Base-by-base conservation (phyloP, 345 rosid species). In the Isatis tinctoria region DNA sequence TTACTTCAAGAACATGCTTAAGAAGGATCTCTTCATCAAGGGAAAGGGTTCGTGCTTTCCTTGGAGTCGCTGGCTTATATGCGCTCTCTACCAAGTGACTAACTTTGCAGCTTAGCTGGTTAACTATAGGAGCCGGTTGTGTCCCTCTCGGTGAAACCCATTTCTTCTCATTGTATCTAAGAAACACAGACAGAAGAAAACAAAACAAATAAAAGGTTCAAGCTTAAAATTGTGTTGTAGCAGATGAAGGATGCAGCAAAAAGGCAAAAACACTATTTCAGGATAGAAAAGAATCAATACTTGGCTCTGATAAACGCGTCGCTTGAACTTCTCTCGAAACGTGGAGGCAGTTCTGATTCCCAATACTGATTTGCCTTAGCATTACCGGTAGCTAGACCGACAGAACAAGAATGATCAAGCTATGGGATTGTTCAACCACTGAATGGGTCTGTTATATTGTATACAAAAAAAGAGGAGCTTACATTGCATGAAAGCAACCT, bases 311-410 rank as follows among this genome's bases (percentile, higher is more conserved):
- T 90, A 72, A 95, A 95, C 64, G 77, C 85, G 65, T 90, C 91
- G 70, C 71, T 70, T 69, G 91, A 84, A 69, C 82, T 87, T 87
- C 99, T 86, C 78, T 84, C 81, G 66, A 86, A 85, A 69, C 79
- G 79, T 47, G 83, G 84, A 83, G 97, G 96, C 81, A 95, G 43
- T 78, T 89, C 97, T 44, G 98, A 96, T 89, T 95, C 99, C 99
- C 99, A 95, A 64, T 87, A 87, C 71, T 69, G 68, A 76, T 95
- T 95, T 13, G 97, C 84, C 78, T 83, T 89, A 70, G 85, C 87
- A 69, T 92, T 95, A 62, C 99, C 98, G 78, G 73, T 85, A 72
- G 89, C 99, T 92, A 85, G 4, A 13, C n/a, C 4, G 8, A 54
- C 33, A 54, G 61, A 64, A 64, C 40, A 43, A 58, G 9, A 13